Evolutionary conservation across 1,284 basidiomycete genomes (phyloP), one percentile per base, ranked within the genome.

Genomic region (Veloboletus limbatus): DNA sequence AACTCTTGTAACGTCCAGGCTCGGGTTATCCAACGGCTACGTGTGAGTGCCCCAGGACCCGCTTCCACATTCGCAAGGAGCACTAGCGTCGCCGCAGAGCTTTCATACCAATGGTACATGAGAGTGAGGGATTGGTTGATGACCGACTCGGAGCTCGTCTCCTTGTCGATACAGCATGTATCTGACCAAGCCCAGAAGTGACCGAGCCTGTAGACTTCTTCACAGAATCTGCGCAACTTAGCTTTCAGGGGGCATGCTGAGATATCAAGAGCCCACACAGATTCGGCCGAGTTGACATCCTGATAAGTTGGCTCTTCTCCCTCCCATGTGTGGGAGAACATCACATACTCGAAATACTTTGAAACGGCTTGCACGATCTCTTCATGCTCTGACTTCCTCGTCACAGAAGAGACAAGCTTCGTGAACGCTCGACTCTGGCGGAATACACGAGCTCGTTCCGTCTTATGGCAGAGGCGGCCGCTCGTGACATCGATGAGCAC

Each of bases 1-100:
- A 32, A 20, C 18, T 49, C 47, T 26, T 40, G 47, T 13, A 35
- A 20, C 3, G 33, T 35, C 33, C 33, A 36, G 20, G 14, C 22
- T 7, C 34, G 34, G 8, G 34, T 36, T 14, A 36, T 36, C 34
- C 34, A 36, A 36, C 34, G 34, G 22, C 34, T 36, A 36, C 14
- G 14, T 4, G 21, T 16, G 14, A 36, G 20, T 7, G 21, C 34
- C 14, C 30, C 21, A 0, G 8, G 14, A 5, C n/a, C 16, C 3
- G 30, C 16, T 5, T 24, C 16, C 8, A 32, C 30, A 13, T 32
- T 18, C 8, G 40, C 21, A 24, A 40, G 40, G 7, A 17, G 8
- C 21, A 36, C 34, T 8, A 36, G 34, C 6, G 34, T 36, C 21
- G 14, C 21, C 21, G 11, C 21, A 36, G 34, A 36, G 24, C 24